phyloP scores from a whole-genome alignment of 202 grass and related monocot genomes.

The Panicum virgatum region DNA sequence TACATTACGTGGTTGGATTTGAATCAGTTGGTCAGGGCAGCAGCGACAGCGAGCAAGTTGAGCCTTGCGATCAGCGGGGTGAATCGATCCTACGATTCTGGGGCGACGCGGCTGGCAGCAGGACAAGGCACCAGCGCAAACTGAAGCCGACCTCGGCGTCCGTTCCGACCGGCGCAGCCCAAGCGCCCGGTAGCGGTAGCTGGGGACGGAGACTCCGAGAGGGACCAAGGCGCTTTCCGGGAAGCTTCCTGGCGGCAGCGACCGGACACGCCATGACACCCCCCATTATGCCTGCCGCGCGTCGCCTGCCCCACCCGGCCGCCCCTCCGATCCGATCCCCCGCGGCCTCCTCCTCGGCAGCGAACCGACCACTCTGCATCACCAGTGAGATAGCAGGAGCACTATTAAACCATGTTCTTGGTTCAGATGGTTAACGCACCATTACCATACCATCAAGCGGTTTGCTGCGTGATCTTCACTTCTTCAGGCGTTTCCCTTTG shows the following conservation, averaged over 20 bases:
- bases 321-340: background rate
- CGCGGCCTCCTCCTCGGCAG: background rate
- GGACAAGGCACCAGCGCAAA: background rate
- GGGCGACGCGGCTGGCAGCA: background rate
- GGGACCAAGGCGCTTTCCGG: constrained; percentile 24
- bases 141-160: background rate
- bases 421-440: background rate
- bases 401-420: background rate
- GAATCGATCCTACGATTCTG: background rate
- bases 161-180: background rate
- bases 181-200: background rate
- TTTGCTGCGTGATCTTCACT: background rate
- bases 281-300: constrained; percentile 22
- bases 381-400: background rate
- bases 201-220: background rate
- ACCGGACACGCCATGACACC: constrained; percentile 17
- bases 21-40: background rate
- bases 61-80: background rate
- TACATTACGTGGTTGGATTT: background rate
- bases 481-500: background rate
- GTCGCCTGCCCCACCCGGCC: background rate
- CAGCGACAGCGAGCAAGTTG: background rate
- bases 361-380: background rate
- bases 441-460: background rate
- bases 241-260: constrained; percentile 50